Percentiles rank a stretch among this genome's conserved stretches.
Conservation (phyloP, 208 protist genomes). For the Crithidia bombi region DNA sequence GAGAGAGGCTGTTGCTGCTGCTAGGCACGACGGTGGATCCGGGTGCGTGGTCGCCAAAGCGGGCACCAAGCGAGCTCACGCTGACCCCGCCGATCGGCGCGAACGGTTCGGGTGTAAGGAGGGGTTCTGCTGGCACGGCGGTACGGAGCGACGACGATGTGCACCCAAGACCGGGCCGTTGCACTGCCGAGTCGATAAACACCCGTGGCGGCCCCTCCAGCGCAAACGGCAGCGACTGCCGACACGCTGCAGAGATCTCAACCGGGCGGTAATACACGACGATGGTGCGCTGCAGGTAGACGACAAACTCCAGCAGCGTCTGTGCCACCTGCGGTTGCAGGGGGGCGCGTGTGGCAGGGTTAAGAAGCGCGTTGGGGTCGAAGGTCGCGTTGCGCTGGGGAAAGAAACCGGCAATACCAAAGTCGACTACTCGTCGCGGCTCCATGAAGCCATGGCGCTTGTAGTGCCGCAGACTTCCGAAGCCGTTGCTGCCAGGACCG, state of each 20-base stretch:
- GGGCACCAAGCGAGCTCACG: background rate
- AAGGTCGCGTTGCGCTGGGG: slow-evolving; percentile 16
- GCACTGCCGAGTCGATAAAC: slow-evolving; percentile 23
- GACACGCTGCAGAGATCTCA: background rate
- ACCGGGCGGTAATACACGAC: slow-evolving; percentile 23
- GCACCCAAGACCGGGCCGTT: slow-evolving; percentile 22
- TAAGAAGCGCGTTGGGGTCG: background rate
- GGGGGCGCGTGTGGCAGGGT: slow-evolving; percentile 11
- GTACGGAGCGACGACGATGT: slow-evolving; percentile 20
- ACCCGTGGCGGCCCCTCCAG: slow-evolving; percentile 14
- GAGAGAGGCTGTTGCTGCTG: slow-evolving; percentile 10
- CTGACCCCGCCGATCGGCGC: background rate
- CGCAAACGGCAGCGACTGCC: slow-evolving; percentile 5
- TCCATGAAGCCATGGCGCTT: slow-evolving; percentile 25
- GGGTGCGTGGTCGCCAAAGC: slow-evolving; percentile 3
- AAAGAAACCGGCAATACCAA: slow-evolving; percentile 1
- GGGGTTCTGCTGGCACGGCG: slow-evolving; percentile 14
- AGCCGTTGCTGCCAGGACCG: background rate
- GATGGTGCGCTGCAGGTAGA: slow-evolving; percentile 32
- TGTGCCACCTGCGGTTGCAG: slow-evolving; percentile 27
- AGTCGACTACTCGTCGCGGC: background rate
- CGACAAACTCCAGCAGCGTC: slow-evolving; percentile 37
- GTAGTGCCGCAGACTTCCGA: slow-evolving; percentile 8
- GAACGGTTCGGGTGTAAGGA: background rate
- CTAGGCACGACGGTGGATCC: background rate